phyloP scores from a whole-genome alignment of 768 basidiomycete species.

The Podaxis rugospora region DNA sequence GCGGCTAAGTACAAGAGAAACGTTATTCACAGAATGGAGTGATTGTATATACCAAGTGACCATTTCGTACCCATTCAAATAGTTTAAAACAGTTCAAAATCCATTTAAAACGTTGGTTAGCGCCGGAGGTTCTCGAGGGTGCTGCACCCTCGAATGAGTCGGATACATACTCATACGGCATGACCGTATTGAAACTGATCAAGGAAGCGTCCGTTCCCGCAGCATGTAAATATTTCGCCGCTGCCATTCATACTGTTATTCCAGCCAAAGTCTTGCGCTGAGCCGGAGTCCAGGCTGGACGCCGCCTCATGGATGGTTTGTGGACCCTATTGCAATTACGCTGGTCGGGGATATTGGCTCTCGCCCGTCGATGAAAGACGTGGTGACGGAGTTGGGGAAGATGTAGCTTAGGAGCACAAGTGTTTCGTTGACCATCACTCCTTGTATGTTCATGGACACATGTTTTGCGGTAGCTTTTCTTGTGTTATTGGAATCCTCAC shows the following conservation, averaged over 20 bases:
- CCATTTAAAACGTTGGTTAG: constrained; percentile 42
- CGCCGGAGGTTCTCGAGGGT: constrained; percentile 52
- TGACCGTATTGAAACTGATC: constrained; percentile 56
- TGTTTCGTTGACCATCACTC: not conserved
- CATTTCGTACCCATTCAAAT: no score
- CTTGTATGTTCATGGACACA: no score
- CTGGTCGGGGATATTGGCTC: constrained; percentile 34
- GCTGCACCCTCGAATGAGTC: constrained; percentile 39
- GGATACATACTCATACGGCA: constrained; percentile 56
- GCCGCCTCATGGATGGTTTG: constrained; percentile 40
- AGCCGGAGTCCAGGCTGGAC: constrained; percentile 19
- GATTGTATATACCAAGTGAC: no score
- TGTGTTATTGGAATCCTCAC: no score
- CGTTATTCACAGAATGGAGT: no score
- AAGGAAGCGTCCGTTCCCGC: constrained; percentile 44
- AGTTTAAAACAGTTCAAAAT: no score
- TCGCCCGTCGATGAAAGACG: constrained; percentile 37
- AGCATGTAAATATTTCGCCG: constrained; percentile 40
- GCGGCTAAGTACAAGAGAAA: no score
- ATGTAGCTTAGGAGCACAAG: not conserved
- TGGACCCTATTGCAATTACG: constrained; percentile 46
- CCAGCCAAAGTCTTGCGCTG: constrained; percentile 38
- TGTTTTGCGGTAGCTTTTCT: no score
- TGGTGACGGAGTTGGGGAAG: constrained; percentile 17
- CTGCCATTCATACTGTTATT: constrained; percentile 42